phyloP scores from a whole-genome alignment of 495 filamentous ascomycete species.

The Penicillium canariense region DNA sequence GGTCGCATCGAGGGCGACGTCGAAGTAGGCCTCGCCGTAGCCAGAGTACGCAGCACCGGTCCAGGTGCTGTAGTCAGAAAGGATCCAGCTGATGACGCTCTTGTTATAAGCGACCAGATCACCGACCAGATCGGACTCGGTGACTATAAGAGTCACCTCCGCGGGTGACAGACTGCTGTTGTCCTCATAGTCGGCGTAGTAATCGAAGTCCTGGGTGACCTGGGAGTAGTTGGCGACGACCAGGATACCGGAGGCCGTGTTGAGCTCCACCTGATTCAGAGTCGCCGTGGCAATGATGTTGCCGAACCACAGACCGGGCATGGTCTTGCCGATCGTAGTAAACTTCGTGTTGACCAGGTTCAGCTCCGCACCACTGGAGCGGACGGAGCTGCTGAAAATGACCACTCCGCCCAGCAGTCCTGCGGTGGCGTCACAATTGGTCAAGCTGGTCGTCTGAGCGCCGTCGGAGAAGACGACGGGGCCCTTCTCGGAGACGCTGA shows the following conservation, averaged over 20 bases:
- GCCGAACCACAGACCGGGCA: constrained; percentile 19
- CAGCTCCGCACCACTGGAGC: constrained; percentile 3
- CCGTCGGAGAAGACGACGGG: constrained; percentile 17
- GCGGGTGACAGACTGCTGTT: constrained; percentile 12
- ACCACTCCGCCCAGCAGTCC: constrained; percentile 16
- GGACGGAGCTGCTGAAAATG: constrained; percentile 12
- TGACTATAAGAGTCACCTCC: constrained; percentile 5
- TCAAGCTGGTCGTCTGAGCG: constrained; percentile 3
- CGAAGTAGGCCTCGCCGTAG: constrained; percentile 8
- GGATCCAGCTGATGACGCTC: constrained; percentile 11
- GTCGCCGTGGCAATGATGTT: constrained; percentile 10
- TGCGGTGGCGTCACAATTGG: constrained; percentile 11
- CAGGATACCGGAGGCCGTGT: constrained; percentile 10
- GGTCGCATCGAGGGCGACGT: constrained; percentile 15
- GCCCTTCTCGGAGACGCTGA: constrained; percentile 13
- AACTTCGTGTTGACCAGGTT: constrained; percentile 17
- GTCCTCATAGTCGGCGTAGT: constrained; percentile 14
- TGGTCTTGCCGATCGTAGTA: constrained; percentile 4
- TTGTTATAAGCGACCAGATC: constrained; percentile 19
- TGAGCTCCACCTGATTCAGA: constrained; percentile 4
- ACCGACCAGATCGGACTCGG: constrained; percentile 9
- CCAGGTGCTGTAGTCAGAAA: constrained; percentile 10
- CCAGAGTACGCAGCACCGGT: constrained; percentile 18
- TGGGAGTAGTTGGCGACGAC: constrained; percentile 19
- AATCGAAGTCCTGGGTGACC: constrained; percentile 19